Conservation (phyloP, 2,329 filamentous ascomycete species). For the Fusarium sp. region DNA sequence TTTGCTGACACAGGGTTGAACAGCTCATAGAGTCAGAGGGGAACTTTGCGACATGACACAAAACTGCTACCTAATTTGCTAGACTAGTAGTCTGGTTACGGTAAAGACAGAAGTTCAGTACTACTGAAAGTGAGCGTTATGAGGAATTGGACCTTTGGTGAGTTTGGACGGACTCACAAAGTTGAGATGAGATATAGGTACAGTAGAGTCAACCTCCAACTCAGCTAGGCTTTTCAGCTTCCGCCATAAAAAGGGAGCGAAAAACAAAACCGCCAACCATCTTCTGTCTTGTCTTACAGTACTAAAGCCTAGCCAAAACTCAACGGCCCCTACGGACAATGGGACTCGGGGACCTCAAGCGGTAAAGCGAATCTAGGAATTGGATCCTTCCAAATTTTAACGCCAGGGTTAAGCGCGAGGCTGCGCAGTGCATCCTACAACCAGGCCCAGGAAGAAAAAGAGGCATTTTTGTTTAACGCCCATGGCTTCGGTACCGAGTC, state of each 20-base stretch:
- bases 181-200: neutral
- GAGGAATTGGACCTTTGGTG: neutral
- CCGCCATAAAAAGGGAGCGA: neutral
- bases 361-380: conserved; percentile 6
- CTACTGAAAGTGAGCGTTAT: neutral
- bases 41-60: conserved; percentile 26
- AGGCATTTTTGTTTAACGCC: conserved; percentile 19
- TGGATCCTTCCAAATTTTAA: conserved; percentile 20
- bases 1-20: conserved; percentile 34
- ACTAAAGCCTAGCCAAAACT: conserved; percentile 11
- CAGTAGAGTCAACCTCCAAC: neutral
- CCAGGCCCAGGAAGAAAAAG: conserved; percentile 13
- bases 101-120: neutral
- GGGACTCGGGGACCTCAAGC: neutral
- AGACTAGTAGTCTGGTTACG: neutral
- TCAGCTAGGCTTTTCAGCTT: conserved; percentile 18
- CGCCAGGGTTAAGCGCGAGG: conserved; percentile 37
- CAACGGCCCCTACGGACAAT: conserved; percentile 5
- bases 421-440: conserved; percentile 21
- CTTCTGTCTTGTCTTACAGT: neutral
- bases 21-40: conserved; percentile 14
- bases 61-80: conserved; percentile 2
- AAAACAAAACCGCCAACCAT: neutral
- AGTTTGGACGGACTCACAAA: neutral
- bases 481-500: neutral